Base-by-base conservation (phyloP, 2,329 filamentous ascomycete genomes). In the Tothia fuscella region DNA sequence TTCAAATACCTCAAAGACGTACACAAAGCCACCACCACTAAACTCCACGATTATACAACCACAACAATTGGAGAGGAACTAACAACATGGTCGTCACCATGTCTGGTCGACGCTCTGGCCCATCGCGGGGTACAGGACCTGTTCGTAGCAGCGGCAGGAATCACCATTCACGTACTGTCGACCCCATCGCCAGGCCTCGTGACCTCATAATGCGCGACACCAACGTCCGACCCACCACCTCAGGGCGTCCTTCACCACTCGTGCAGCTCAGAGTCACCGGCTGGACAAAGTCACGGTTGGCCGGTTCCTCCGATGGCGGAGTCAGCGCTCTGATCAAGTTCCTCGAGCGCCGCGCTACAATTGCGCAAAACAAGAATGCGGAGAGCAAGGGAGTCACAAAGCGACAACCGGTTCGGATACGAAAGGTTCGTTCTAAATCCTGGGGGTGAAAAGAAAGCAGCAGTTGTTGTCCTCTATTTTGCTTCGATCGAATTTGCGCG, bases 201-300 rank as follows among this genome's bases (percentile, higher is more conserved):
- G 39, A 41, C 7, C 25, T 41, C 7, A 28, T 22, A 19, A 41
- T 41, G 39, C 39, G 39, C 29, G 39, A 41, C 31, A 31, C 20
- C 26, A 29, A 17, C 5, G 20, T 12, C 4, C 14, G 24, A 6
- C 28, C 39, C 29, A 14, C 29, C 16, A 7, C 38, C 12, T 14
- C 34, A 13, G 26, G 17, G 13, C 19, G 9, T 26, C 4, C 7
- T 16, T 5, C 37, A 10, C 41, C 29, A 4, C 35, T 38, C 24
- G 31, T 32, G 35, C 46, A 25, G 39, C 46, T 14, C 45, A 35
- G 14, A 51, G 47, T 44, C 16, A 44, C 38, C 16, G 36, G 36
- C 12, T 44, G 42, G 42, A 41, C 16, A 17, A 32, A 22, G 12
- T 34, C 5, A 3, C 39, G 39, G 16, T 36, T 12, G n/a, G 7